A percentile compares a stretch with the other conserved stretches of the same genome.
Conservation (phyloP, 257 asterid species). For the Coffea eugenioides region DNA sequence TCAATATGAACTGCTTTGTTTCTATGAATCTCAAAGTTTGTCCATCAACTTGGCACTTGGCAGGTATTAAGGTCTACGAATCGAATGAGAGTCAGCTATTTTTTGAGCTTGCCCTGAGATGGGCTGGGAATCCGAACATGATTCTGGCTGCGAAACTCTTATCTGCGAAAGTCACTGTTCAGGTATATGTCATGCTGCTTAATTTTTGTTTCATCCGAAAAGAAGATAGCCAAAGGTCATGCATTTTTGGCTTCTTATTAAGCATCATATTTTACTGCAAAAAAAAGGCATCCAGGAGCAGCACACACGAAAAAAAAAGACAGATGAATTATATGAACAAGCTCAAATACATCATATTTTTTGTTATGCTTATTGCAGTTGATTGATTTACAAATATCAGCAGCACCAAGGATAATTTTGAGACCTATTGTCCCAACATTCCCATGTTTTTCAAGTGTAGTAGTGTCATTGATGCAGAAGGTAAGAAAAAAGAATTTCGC, state of each 20-base stretch:
- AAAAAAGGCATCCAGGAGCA: neutral
- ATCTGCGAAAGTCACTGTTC: slow-evolving; percentile 42
- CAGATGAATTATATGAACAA: neutral
- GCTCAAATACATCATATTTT: slow-evolving; percentile 1
- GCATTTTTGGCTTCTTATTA: neutral
- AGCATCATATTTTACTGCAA: neutral
- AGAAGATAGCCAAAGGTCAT: neutral
- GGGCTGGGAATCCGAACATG: slow-evolving; percentile 80
- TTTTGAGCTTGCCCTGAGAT: slow-evolving; percentile 61
- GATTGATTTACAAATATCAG: slow-evolving; percentile 73
- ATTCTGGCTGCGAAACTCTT: slow-evolving; percentile 38
- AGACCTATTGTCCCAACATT: slow-evolving; percentile 72
- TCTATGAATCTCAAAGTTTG: neutral
- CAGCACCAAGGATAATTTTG: slow-evolving; percentile 48
- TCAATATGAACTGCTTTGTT: neutral
- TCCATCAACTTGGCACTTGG: neutral
- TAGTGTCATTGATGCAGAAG: slow-evolving; percentile 70
- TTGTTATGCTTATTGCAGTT: slow-evolving; percentile 46
- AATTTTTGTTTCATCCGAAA: neutral
- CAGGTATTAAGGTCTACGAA: slow-evolving; percentile 71
- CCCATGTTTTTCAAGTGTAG: slow-evolving; percentile 67
- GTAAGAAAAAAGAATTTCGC: slow-evolving; percentile 29
- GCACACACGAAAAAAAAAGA: too few species aligned
- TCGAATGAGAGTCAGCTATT: slow-evolving; percentile 67
- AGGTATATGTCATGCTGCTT: slow-evolving; percentile 34